Conservation (phyloP, 805 yeast genomes). For the Schwanniomyces pseudopolymorphus region DNA sequence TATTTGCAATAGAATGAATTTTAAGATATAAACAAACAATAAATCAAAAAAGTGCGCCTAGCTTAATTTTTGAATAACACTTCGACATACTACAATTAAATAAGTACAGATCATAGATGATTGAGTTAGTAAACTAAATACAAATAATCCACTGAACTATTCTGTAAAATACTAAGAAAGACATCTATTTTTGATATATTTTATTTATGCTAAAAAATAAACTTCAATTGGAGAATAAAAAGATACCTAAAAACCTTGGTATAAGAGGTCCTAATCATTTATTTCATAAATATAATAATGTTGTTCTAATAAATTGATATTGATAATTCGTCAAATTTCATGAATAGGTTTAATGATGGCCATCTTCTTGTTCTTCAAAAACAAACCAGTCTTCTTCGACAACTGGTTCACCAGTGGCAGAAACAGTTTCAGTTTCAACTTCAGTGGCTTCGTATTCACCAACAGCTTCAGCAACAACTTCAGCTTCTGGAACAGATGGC, state of each 20-base stretch:
- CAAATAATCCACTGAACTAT: not conserved
- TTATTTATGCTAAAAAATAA: constrained; percentile 1
- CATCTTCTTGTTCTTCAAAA: constrained; percentile 63
- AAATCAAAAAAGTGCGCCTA: not conserved
- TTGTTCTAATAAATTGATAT: constrained; percentile 1
- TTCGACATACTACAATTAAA: not conserved
- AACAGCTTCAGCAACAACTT: constrained; percentile 67
- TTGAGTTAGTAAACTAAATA: no score
- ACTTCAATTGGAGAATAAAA: not conserved
- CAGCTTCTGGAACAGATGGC: constrained; percentile 72
- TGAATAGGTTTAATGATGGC: constrained; percentile 44
- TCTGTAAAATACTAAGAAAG: not conserved
- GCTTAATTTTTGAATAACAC: no score
- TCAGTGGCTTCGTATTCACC: constrained; percentile 64
- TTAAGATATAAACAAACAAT: not conserved
- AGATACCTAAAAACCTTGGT: not conserved
- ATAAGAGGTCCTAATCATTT: not conserved
- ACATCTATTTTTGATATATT: not conserved
- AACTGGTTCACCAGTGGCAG: constrained; percentile 41
- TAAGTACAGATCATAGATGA: no score
- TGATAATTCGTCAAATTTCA: constrained; percentile 2
- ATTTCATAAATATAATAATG: constrained; percentile 1
- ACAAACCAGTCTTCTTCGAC: constrained; percentile 78
- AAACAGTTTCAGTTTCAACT: constrained; percentile 62
- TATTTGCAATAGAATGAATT: not conserved